Percentiles rank a stretch among this genome's conserved stretches.
These are phyloP conservation scores for Acacia melanoxylon DNA, from an alignment of 306 rosid species.

Conservation along the genomic window DNA sequence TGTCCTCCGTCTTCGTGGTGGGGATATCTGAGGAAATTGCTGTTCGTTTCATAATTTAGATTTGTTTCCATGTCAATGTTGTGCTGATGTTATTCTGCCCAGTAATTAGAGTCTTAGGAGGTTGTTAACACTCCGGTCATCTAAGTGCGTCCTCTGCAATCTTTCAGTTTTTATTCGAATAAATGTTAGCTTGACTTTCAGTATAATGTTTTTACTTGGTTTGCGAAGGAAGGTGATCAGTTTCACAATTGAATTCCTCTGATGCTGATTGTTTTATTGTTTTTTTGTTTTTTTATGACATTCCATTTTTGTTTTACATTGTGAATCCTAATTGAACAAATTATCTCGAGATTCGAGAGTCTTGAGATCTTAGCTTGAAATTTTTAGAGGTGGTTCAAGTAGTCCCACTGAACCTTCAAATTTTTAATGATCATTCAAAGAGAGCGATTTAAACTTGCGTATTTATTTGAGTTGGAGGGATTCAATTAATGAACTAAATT, in stretches of 20 bases:
- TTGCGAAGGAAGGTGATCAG: not conserved
- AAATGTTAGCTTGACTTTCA: not conserved
- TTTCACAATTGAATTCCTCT: not conserved
- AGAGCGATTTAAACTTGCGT: not conserved
- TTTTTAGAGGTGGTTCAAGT: not conserved
- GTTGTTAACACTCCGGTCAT: not conserved
- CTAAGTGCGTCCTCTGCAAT: not conserved
- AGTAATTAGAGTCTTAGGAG: not conserved
- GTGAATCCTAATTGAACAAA: too few relatives aligned
- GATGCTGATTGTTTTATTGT: not conserved
- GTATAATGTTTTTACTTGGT: not conserved
- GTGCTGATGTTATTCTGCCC: not conserved
- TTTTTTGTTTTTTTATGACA: not conserved
- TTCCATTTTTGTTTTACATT: not conserved
- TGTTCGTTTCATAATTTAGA: not conserved
- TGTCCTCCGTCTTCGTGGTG: constrained; percentile 56
- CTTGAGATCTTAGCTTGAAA: not conserved
- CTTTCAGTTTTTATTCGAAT: not conserved
- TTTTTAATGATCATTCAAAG: not conserved
- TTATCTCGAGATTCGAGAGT: too few relatives aligned
- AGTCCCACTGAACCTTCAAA: not conserved
- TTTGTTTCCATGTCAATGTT: not conserved
- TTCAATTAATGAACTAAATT: not conserved
- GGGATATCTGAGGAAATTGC: constrained; percentile 17
- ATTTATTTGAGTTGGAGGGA: not conserved